phyloP scores from a whole-genome alignment of 2,329 filamentous ascomycete species.

The Blastomyces silverae region DNA sequence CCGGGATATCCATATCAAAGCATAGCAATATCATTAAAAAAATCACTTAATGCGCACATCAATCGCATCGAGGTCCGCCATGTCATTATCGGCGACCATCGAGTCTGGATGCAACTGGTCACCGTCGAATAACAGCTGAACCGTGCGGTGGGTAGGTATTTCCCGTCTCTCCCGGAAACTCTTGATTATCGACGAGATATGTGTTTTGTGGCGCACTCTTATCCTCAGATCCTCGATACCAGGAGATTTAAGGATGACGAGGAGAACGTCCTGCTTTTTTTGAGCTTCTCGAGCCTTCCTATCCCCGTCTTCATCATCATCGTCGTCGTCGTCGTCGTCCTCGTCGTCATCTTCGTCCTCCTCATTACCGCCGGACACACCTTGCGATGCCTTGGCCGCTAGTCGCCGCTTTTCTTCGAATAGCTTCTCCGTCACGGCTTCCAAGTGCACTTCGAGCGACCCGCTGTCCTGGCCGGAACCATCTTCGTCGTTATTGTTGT shows the following conservation, averaged over 20 bases:
- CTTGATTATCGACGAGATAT: slow-evolving; percentile 55
- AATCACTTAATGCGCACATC: slow-evolving; percentile 61
- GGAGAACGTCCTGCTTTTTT: slow-evolving; percentile 28
- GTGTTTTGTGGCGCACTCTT: slow-evolving; percentile 44
- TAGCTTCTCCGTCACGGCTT: slow-evolving; percentile 65
- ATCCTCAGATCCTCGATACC: slow-evolving; percentile 48
- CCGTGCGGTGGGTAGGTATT: slow-evolving; percentile 46
- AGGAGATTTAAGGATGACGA: slow-evolving; percentile 48
- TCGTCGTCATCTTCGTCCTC: slow-evolving; percentile 22
- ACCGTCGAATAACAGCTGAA: slow-evolving; percentile 68
- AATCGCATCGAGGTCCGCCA: slow-evolving; percentile 66
- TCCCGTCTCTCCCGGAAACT: slow-evolving; percentile 53
- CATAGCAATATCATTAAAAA: background rate
- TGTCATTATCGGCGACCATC: slow-evolving; percentile 59
- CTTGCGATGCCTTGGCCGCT: slow-evolving; percentile 22
- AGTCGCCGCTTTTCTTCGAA: slow-evolving; percentile 38
- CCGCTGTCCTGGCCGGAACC: slow-evolving; percentile 34
- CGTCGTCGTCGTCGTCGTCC: slow-evolving; percentile 24
- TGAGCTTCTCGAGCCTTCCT: background rate
- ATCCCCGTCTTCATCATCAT: slow-evolving; percentile 16
- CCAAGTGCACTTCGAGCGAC: slow-evolving; percentile 59
- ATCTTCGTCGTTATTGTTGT: slow-evolving; percentile 19
- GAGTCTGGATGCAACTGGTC: slow-evolving; percentile 57
- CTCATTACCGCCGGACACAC: slow-evolving; percentile 14
- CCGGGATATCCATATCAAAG: background rate